Base-by-base conservation (phyloP, 1,284 basidiomycete genomes). In the Ustilago bromivora region DNA sequence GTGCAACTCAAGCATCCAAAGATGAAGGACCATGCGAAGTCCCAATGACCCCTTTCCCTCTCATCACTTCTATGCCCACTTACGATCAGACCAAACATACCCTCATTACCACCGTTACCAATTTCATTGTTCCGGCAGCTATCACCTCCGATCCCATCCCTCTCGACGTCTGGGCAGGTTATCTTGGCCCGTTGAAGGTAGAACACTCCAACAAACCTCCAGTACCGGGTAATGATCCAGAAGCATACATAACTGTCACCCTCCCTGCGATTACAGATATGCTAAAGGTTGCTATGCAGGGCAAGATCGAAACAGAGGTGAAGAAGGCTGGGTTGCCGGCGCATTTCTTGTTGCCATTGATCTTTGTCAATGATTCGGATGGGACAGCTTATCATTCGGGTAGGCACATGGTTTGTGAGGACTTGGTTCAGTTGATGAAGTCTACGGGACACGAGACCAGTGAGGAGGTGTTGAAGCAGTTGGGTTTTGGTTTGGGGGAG, bases 91-190 rank as follows among this genome's bases (percentile, higher is more conserved):
- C 89, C 31, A 90, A 89, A 67, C 92, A 94, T 86, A 91, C 91
- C 0, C 88, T 96, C 62, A 92, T 95, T 78, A 87, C 96, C 64
- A 93, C 92, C 0, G 91, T 95, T 3, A 73, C 73, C 12, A 72
- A 76, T 57, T 79, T 76, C 34, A 65, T 77, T 46, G 69, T 77
- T 2, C 70, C 75, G 4, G 70, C 70, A 1, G 75, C 75, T 13
- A 73, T 77, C 64, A 90, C 90, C 77, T 91, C 91, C 4, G 69
- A 73, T 36, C 64, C 76, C 1, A 78, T 82, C n/a, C 90, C 93
- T 2, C 89, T 96, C 40, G 92, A 95, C 75, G 91, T 96, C 12
- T 97, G 95, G 88, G 89, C 96, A 6, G 95, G 95, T 31, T 92
- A 92, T 70, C 88, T 96, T 13, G 95, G 95, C 0, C 95, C 95